These are phyloP conservation scores for Leccinum pachyderme DNA, from an alignment of 1,284 basidiomycete species.

Conservation along the genomic window DNA sequence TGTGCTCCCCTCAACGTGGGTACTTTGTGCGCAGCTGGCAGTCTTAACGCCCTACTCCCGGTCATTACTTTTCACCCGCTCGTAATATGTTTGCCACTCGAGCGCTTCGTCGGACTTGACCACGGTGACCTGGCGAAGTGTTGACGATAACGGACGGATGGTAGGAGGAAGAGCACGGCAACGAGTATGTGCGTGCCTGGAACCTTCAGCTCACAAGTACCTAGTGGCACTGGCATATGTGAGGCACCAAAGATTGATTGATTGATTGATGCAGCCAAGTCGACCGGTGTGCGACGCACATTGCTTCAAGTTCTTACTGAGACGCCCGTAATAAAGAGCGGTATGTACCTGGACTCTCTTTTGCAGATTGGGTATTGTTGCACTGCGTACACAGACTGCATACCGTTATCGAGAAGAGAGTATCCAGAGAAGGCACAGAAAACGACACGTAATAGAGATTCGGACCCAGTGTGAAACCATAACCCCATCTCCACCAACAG, in stretches of 20 bases:
- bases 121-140: too few relatives aligned
- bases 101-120: too few relatives aligned
- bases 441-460: not conserved
- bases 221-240: not conserved
- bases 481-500: not conserved
- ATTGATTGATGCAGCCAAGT: too few relatives aligned
- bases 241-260: not conserved
- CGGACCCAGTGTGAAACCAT: not conserved
- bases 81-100: too few relatives aligned
- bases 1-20: constrained; percentile 24
- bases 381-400: not conserved
- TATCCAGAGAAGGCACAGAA: not conserved
- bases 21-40: constrained; percentile 19
- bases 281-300: too few relatives aligned
- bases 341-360: not conserved
- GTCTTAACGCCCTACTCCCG: not conserved
- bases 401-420: not conserved
- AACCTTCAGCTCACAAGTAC: not conserved
- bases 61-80: too few relatives aligned
- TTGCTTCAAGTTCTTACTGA: not conserved
- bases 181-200: not conserved
- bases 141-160: too few relatives aligned
- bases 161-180: too few relatives aligned
- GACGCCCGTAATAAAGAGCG: not conserved
- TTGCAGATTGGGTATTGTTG: not conserved